Evolutionary conservation across 129 eudicot species (phyloP).

Genomic region (Artemisia annua): DNA sequence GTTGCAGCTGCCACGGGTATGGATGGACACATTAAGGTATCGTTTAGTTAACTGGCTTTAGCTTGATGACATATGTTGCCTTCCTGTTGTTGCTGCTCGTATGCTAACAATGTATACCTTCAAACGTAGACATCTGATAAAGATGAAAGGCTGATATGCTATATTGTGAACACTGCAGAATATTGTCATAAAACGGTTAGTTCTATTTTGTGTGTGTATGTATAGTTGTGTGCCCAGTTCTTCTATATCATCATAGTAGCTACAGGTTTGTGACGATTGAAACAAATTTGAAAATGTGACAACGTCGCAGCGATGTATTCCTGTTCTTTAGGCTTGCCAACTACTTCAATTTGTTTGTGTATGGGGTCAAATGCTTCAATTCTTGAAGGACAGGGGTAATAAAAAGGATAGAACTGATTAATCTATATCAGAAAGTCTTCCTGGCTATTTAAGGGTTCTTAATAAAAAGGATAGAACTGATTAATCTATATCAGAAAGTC

Average conservation of each 20-base stretch:
- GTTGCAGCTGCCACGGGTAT: slow-evolving; percentile 93
- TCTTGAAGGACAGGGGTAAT: background rate
- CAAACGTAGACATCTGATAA: slow-evolving; percentile 79
- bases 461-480: slow-evolving; percentile 4
- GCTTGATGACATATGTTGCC: background rate
- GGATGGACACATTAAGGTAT: slow-evolving; percentile 97
- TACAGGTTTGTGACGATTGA: background rate
- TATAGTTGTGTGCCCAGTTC: background rate
- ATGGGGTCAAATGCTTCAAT: slow-evolving; percentile 13
- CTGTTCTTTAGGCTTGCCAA: background rate
- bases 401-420: slow-evolving; percentile 6
- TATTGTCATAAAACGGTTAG: slow-evolving; percentile 94
- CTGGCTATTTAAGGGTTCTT: slow-evolving; percentile 19
- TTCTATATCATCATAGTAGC: slow-evolving; percentile 10
- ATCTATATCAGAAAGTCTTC: slow-evolving; percentile 7
- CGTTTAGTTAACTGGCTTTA: background rate
- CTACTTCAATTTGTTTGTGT: slow-evolving; percentile 4
- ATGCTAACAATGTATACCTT: slow-evolving; percentile 16
- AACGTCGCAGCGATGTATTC: background rate
- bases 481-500: slow-evolving; percentile 1
- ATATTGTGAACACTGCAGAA: slow-evolving; percentile 94
- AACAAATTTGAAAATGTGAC: background rate
- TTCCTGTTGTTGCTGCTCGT: slow-evolving; percentile 4
- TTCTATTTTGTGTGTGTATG: slow-evolving; percentile 14
- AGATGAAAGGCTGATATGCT: slow-evolving; percentile 86